A percentile compares a stretch with the other conserved stretches of the same genome.
These are phyloP conservation scores for Acorus calamus DNA, from an alignment of 106 monocot species.

Conservation along the genomic window DNA sequence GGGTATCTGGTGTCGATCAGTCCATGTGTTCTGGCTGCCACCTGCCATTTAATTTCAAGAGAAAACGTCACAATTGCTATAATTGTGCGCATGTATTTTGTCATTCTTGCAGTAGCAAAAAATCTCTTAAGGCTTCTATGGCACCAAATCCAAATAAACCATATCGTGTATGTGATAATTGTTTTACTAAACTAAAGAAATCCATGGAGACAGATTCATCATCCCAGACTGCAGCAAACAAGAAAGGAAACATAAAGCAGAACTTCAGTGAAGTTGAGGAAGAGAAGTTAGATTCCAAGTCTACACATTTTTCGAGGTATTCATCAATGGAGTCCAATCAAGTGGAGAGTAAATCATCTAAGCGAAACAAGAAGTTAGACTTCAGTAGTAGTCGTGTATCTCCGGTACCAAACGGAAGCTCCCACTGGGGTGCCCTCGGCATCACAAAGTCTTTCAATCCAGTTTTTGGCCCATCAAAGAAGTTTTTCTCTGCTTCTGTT, in stretches of 20 bases:
- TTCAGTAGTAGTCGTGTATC: conserved; percentile 77
- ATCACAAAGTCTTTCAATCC: conserved; percentile 88
- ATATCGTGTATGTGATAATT: conserved; percentile 88
- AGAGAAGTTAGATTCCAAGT: conserved; percentile 52
- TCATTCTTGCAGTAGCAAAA: conserved; percentile 92
- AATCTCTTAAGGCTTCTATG: conserved; percentile 88
- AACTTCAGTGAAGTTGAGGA: conserved; percentile 45
- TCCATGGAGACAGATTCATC: conserved; percentile 43
- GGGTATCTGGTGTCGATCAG: conserved; percentile 79
- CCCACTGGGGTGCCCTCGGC: conserved; percentile 55
- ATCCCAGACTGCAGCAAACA: conserved; percentile 39
- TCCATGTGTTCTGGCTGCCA: conserved; percentile 95
- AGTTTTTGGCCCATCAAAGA: conserved; percentile 85
- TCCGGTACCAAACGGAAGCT: conserved; percentile 65
- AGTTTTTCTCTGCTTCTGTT: conserved; percentile 92
- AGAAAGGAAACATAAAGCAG: conserved; percentile 38
- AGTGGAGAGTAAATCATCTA: conserved; percentile 40
- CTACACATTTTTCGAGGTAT: conserved; percentile 50
- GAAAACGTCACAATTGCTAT: conserved; percentile 97
- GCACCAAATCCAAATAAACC: conserved; percentile 89
- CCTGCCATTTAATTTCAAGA: conserved; percentile 87
- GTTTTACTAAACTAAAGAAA: conserved; percentile 72
- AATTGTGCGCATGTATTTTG: conserved; percentile 96
- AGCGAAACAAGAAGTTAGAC: conserved; percentile 86
- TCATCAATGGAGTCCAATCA: conserved; percentile 85